A percentile compares a stretch with the other conserved stretches of the same genome.
These are phyloP conservation scores for Galeopsis tetrahit DNA, from an alignment of 257 asterid genomes.

Conservation along the genomic window DNA sequence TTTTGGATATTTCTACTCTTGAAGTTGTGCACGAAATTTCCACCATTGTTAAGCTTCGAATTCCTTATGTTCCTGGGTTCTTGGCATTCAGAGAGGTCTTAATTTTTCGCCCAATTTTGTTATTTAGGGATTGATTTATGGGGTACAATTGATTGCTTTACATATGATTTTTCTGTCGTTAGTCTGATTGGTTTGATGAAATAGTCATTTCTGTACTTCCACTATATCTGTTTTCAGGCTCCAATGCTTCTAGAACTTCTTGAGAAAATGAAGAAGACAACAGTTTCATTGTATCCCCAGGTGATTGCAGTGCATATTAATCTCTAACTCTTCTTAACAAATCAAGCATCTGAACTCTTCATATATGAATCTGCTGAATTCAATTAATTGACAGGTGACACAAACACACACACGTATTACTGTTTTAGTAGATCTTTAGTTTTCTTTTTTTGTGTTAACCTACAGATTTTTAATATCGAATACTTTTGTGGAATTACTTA, in stretches of 20 bases:
- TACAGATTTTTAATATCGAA: background rate
- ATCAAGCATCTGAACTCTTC: background rate
- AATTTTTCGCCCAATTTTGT: background rate
- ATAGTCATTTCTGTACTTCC: background rate
- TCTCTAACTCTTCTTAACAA: background rate
- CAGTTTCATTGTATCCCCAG: slow-evolving; percentile 70
- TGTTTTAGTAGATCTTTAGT: background rate
- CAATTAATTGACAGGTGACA: background rate
- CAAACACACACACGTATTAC: background rate
- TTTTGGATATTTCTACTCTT: slow-evolving; percentile 61
- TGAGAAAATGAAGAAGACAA: slow-evolving; percentile 63
- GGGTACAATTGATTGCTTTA: slow-evolving; percentile 3
- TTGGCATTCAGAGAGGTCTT: slow-evolving; percentile 92
- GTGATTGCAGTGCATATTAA: slow-evolving; percentile 37
- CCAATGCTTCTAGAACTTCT: slow-evolving; percentile 78
- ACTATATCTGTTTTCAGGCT: slow-evolving; percentile 53
- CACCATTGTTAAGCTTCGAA: slow-evolving; percentile 53
- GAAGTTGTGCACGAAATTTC: slow-evolving; percentile 71
- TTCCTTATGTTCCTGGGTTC: slow-evolving; percentile 87
- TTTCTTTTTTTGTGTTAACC: background rate
- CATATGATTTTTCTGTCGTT: slow-evolving; percentile 13
- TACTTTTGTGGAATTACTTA: slow-evolving; percentile 2
- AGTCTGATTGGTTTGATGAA: background rate
- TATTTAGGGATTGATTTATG: slow-evolving; percentile 10
- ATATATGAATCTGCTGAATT: background rate